Percentiles rank a stretch among this genome's conserved stretches.
Conservation (phyloP, 805 yeast genomes). For the Suhomyces faveliae region DNA sequence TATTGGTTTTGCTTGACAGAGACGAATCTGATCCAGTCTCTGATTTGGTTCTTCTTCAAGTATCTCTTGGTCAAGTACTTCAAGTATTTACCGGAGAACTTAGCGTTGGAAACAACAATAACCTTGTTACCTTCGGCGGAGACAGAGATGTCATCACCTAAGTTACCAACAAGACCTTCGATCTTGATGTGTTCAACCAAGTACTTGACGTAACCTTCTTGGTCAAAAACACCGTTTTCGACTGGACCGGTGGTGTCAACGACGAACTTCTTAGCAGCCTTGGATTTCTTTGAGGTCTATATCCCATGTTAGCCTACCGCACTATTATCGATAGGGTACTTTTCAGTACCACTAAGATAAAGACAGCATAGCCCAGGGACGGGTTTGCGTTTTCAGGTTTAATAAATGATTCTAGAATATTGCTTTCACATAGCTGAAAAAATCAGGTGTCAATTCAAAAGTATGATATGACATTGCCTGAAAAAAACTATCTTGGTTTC, state of each 20-base stretch:
- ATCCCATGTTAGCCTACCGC: constrained; percentile 73
- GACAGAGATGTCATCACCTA: constrained; percentile 91
- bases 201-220: constrained; percentile 96
- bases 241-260: constrained; percentile 97
- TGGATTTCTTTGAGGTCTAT: constrained; percentile 70
- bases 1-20: constrained; percentile 93
- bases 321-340: constrained; percentile 33
- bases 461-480: neutral
- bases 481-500: constrained; percentile 4
- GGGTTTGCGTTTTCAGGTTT: constrained; percentile 28
- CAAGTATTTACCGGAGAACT: constrained; percentile 99
- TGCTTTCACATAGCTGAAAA: constrained; percentile 5
- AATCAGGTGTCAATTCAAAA: constrained; percentile 3
- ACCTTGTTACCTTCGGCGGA: constrained; percentile 84
- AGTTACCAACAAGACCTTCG: constrained; percentile 94
- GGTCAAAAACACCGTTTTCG: constrained; percentile 96
- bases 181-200: constrained; percentile 99
- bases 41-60: constrained; percentile 99
- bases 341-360: constrained; percentile 22
- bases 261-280: constrained; percentile 83
- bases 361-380: constrained; percentile 53
- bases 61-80: constrained; percentile 99
- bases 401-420: constrained; percentile 5
- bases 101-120: constrained; percentile 85
- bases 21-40: constrained; percentile 99